These are phyloP conservation scores for Monilinia vaccinii-corymbosi DNA, from an alignment of 2,329 filamentous ascomycete genomes.

Conservation along the genomic window DNA sequence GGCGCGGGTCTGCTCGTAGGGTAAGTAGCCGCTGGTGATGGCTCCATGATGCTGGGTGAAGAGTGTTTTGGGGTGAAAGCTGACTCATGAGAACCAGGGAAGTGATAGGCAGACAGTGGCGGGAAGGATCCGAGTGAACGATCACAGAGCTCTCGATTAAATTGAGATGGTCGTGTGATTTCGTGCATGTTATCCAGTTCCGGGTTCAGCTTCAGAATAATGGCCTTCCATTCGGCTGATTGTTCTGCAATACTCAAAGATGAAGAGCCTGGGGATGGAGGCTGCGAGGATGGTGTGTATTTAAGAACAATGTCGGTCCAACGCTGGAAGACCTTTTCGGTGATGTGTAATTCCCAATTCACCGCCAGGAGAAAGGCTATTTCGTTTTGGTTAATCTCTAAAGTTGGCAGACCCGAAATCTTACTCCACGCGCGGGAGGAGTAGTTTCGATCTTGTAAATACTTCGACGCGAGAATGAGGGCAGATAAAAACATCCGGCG, in stretches of 20 bases:
- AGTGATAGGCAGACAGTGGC: constrained; percentile 33
- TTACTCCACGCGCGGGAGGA: constrained; percentile 97
- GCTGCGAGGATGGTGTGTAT: constrained; percentile 50
- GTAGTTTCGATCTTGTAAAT: constrained; percentile 95
- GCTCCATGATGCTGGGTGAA: constrained; percentile 42
- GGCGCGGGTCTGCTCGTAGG: constrained; percentile 41
- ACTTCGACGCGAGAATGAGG: constrained; percentile 93
- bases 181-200: constrained; percentile 50
- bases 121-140: constrained; percentile 31
- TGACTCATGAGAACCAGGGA: constrained; percentile 33
- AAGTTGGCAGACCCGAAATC: constrained; percentile 89
- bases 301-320: constrained; percentile 92
- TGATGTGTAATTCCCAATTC: constrained; percentile 90
- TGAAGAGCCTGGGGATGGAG: constrained; percentile 41
- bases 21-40: constrained; percentile 35
- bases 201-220: constrained; percentile 48
- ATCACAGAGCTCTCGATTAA: constrained; percentile 17
- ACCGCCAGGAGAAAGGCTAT: constrained; percentile 83
- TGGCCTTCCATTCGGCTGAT: constrained; percentile 44
- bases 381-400: constrained; percentile 96
- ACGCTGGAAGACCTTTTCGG: constrained; percentile 76
- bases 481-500: constrained; percentile 95
- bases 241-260: constrained; percentile 22
- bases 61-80: constrained; percentile 36
- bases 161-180: constrained; percentile 28